A percentile compares a stretch with the other conserved stretches of the same genome.
Conservation (phyloP, 73 alveolate species). For the Durusdinium trenchii region DNA sequence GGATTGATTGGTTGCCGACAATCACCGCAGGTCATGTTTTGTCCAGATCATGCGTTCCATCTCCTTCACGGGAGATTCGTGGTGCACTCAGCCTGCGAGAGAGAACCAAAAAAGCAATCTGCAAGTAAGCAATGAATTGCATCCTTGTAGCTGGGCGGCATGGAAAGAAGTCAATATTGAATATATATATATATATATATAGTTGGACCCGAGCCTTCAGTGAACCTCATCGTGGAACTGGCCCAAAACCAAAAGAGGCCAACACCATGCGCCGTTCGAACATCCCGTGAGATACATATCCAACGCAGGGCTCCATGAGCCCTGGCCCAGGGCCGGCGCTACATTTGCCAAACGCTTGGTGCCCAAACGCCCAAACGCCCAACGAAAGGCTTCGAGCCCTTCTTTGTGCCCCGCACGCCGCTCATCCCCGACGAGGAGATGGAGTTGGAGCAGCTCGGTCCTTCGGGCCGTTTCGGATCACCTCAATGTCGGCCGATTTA, state of each 20-base stretch:
- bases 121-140: background rate
- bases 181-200: too few relatives aligned
- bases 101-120: background rate
- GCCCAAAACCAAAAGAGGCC: background rate
- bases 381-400: constrained; percentile 79
- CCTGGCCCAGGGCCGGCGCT: background rate
- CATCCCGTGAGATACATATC: background rate
- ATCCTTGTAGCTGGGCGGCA: background rate
- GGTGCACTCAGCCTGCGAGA: background rate
- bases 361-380: too few relatives aligned
- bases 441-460: constrained; percentile 47
- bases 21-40: too few relatives aligned
- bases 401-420: constrained; percentile 93
- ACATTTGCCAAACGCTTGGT: too few relatives aligned
- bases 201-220: background rate
- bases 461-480: background rate
- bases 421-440: constrained; percentile 62
- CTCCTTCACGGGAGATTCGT: constrained; percentile 90
- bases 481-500: background rate
- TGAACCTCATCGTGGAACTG: background rate
- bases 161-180: background rate
- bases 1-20: too few relatives aligned
- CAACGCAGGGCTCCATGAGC: background rate
- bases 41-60: constrained; percentile 42
- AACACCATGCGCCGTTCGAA: background rate